Evolutionary conservation across 495 filamentous ascomycete genomes (phyloP).

Genomic region (Trichoderma parareesei): DNA sequence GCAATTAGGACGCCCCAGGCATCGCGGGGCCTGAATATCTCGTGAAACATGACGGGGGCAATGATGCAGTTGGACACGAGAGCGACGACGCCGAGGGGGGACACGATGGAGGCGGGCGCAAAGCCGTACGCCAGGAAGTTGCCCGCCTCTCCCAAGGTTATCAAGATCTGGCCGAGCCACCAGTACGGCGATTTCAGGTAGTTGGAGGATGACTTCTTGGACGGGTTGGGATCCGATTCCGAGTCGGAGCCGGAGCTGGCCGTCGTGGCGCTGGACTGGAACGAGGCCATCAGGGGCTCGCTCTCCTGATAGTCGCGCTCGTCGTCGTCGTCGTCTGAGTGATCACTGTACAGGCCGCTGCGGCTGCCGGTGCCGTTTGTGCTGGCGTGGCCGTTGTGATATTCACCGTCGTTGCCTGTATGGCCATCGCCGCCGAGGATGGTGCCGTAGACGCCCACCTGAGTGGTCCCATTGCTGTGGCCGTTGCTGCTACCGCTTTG

Average conservation of each 20-base stretch:
- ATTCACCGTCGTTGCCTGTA: neutral
- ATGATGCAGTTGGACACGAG: constrained; percentile 94
- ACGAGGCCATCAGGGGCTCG: constrained; percentile 41
- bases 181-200: constrained; percentile 90
- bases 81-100: constrained; percentile 88
- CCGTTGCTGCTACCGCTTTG: constrained; percentile 23
- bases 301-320: constrained; percentile 30
- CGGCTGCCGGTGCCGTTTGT: neutral
- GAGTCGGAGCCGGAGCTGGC: constrained; percentile 25
- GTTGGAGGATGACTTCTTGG: constrained; percentile 27
- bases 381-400: constrained; percentile 14
- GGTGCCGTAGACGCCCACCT: neutral
- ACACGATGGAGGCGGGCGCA: constrained; percentile 97
- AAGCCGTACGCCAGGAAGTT: constrained; percentile 98
- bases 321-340: constrained; percentile 19
- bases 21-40: constrained; percentile 77
- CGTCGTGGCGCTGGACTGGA: constrained; percentile 34
- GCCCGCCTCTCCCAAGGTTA: constrained; percentile 86
- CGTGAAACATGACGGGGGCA: constrained; percentile 86
- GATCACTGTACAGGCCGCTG: constrained; percentile 16
- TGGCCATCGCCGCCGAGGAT: neutral
- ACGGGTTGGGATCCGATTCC: constrained; percentile 15
- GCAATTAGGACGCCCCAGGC: constrained; percentile 80
- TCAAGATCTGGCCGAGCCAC: constrained; percentile 88
- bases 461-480: constrained; percentile 19